Base-by-base conservation (phyloP, 495 filamentous ascomycete genomes). In the Choiromyces venosus region DNA sequence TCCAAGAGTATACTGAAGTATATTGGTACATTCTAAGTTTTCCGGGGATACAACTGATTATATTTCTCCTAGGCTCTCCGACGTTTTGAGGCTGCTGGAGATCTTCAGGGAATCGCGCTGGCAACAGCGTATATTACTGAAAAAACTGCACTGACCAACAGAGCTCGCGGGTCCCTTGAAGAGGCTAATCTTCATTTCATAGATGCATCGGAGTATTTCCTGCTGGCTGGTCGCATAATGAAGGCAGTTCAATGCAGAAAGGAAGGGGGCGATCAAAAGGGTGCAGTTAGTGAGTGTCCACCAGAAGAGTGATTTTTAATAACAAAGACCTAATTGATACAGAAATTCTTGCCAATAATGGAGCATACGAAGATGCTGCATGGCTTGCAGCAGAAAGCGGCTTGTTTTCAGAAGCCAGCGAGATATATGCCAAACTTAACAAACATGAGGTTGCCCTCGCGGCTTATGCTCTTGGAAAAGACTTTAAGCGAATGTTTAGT, bases 161-260 rank as follows among this genome's bases (percentile, higher is more conserved):
- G 78, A 29, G 76, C 66, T 8, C 56, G 25, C 10, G 72, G 72
- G 0, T 18, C 66, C 3, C 44, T 71, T 35, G 67, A 65, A 14
- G 21, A 21, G 12, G 74, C 76, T 12, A 67, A 73, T 38, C 4
- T 0, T 6, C 52, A 40, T 44, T 78, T 78, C 44, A 40, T 29
- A 0, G 42, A 67, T 0, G 76, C 77, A 25, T 66, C 75, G 0
- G 39, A 68, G 2, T n/a, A 68, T 29, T 78, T 79, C 25, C 61
- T 56, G 66, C 37, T 35, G 65, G 21, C 69, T 68, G 19, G 14
- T 16, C 7, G 42, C 65, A 16, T 33, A 35, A 25, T 29, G 25
- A 76, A 69, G 12, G 75, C 77, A 6, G 52, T 73, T 7, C 77
- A 76, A 65, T 73, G 74, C 21, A 72, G 74, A 42, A 66, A 77